Evolutionary conservation across 2,329 filamentous ascomycete species (phyloP).

Genomic region (Xylaria digitata): DNA sequence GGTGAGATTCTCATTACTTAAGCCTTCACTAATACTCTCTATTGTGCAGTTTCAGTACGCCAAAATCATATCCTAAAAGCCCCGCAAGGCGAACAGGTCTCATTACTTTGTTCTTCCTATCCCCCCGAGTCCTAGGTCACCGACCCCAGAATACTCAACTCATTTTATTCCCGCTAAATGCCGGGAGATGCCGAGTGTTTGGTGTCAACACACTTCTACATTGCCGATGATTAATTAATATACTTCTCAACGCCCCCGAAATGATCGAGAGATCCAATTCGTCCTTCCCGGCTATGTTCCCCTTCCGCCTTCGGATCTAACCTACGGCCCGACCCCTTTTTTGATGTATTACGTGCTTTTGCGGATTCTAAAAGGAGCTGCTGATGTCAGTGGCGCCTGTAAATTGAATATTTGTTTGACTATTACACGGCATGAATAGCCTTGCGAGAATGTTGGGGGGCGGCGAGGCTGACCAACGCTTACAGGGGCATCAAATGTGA

Average conservation of each 20-base stretch:
- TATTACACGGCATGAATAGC: slow-evolving; percentile 33
- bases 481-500: slow-evolving; percentile 31
- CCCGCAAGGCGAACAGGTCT: not conserved
- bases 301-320: slow-evolving; percentile 41
- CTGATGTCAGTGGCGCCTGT: slow-evolving; percentile 37
- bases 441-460: slow-evolving; percentile 20
- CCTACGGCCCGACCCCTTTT: slow-evolving; percentile 38
- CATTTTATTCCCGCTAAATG: slow-evolving; percentile 7
- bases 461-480: slow-evolving; percentile 37
- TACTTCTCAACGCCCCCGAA: slow-evolving; percentile 5
- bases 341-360: slow-evolving; percentile 29
- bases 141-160: not conserved
- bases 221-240: not conserved
- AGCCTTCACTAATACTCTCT: not conserved
- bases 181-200: slow-evolving; percentile 23
- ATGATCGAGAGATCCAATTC: slow-evolving; percentile 11
- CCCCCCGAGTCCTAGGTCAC: not conserved
- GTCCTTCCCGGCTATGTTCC: slow-evolving; percentile 28
- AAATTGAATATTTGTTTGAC: slow-evolving; percentile 1
- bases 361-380: slow-evolving; percentile 20
- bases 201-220: slow-evolving; percentile 16
- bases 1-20: slow-evolving; percentile 1
- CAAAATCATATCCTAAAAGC: not conserved
- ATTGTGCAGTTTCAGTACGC: not conserved
- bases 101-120: not conserved